Evolutionary conservation across 2,329 filamentous ascomycete species (phyloP).

Genomic region (Aureobasidium leucospermi): DNA sequence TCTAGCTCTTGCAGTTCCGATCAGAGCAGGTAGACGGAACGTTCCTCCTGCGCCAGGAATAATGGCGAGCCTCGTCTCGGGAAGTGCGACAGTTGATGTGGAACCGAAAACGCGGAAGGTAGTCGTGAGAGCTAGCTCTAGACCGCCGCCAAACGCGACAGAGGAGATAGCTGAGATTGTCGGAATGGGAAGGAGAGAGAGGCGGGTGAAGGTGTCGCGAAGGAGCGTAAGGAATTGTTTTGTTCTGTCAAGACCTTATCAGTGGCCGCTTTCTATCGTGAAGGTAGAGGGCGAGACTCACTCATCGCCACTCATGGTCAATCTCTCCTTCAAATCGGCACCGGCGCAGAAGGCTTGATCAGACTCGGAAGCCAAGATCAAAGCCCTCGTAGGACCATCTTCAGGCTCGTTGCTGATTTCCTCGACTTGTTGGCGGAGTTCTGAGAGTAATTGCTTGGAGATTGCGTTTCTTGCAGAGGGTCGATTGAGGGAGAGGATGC

Average conservation of each 20-base stretch:
- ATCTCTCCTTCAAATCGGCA: slow-evolving; percentile 85
- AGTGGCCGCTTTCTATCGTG: neutral
- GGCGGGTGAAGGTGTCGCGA: slow-evolving; percentile 63
- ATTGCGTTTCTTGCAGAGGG: slow-evolving; percentile 85
- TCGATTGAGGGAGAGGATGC: slow-evolving; percentile 79
- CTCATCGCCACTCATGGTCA: slow-evolving; percentile 70
- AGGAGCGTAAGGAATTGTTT: slow-evolving; percentile 69
- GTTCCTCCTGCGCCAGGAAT: slow-evolving; percentile 93
- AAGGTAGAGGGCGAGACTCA: slow-evolving; percentile 37
- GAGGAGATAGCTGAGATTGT: slow-evolving; percentile 85
- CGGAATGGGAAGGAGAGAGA: slow-evolving; percentile 73
- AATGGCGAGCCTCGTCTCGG: slow-evolving; percentile 88
- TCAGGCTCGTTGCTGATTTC: slow-evolving; percentile 56
- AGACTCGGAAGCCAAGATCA: slow-evolving; percentile 79
- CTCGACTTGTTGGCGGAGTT: slow-evolving; percentile 65
- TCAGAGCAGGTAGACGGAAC: slow-evolving; percentile 72
- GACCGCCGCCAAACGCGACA: slow-evolving; percentile 80
- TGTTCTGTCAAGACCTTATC: slow-evolving; percentile 49
- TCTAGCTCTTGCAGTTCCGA: slow-evolving; percentile 73
- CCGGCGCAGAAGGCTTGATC: slow-evolving; percentile 88
- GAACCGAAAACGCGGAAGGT: slow-evolving; percentile 82
- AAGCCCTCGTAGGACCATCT: slow-evolving; percentile 60
- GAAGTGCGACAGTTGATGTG: slow-evolving; percentile 70
- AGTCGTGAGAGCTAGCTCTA: slow-evolving; percentile 85
- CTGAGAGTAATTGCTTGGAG: slow-evolving; percentile 66